Evolutionary conservation across 345 rosid genomes (phyloP).

Genomic region (Nasturtium officinale): DNA sequence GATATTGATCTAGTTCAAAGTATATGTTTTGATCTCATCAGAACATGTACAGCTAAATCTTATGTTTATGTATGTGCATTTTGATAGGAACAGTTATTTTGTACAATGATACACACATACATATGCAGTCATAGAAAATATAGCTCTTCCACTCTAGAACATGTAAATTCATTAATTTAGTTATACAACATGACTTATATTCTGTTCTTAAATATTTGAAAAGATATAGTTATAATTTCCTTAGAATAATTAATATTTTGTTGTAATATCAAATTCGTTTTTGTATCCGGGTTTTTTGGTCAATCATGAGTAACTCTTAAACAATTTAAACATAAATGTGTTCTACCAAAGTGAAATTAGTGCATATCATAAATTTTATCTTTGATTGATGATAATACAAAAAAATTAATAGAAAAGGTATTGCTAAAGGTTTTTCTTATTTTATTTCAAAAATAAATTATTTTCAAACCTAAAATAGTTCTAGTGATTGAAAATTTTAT

Average conservation of each 20-base stretch:
- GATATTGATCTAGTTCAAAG: too few species aligned
- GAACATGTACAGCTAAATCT: not conserved
- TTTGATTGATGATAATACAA: not conserved
- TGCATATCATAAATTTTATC: not conserved
- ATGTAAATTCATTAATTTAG: not conserved
- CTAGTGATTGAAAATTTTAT: not conserved
- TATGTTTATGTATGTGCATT: not conserved
- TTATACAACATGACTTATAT: not conserved
- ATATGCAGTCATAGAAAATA: not conserved
- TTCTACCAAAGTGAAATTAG: not conserved
- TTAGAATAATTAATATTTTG: not conserved
- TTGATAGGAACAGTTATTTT: not conserved
- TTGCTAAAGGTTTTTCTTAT: not conserved
- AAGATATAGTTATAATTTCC: not conserved
- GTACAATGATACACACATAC: not conserved
- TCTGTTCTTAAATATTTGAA: not conserved
- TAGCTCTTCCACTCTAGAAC: not conserved
- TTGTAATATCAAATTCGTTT: not conserved
- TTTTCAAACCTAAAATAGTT: not conserved
- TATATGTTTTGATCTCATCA: not conserved
- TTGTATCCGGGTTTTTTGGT: not conserved
- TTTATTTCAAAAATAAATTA: not conserved
- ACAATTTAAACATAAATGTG: not conserved
- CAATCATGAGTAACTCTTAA: not conserved
- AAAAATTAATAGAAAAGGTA: not conserved